phyloP scores from a whole-genome alignment of 352 stramenopile species.

The Blastocystis sp. region DNA sequence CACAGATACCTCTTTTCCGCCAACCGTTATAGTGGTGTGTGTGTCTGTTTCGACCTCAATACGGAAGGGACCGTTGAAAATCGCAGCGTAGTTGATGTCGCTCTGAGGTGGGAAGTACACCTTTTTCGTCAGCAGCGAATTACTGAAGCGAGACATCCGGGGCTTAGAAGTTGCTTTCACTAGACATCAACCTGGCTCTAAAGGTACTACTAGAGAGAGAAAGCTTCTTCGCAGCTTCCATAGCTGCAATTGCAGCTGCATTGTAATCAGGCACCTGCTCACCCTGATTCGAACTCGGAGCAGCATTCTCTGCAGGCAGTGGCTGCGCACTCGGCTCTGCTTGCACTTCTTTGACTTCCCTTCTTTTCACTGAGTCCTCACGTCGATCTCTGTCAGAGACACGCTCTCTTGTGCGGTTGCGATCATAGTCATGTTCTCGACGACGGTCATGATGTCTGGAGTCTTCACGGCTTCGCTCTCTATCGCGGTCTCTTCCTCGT shows the following conservation, averaged over 20 bases:
- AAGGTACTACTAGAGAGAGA: not conserved
- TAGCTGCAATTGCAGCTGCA: constrained; percentile 17
- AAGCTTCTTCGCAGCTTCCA: constrained; percentile 52
- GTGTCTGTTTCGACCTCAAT: constrained; percentile 41
- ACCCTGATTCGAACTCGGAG: not conserved
- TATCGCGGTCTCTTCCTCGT: not conserved
- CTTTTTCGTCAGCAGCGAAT: constrained; percentile 31
- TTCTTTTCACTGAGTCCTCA: not conserved
- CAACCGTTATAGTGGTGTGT: constrained; percentile 32
- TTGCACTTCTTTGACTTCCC: not conserved
- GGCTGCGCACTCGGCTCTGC: not conserved
- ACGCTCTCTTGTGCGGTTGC: not conserved
- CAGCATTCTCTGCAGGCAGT: not conserved
- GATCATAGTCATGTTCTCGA: not conserved
- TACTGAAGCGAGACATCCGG: constrained; percentile 44
- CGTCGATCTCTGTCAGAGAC: not conserved
- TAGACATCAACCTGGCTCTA: not conserved
- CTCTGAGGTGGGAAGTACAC: constrained; percentile 33
- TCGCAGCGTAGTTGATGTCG: constrained; percentile 36
- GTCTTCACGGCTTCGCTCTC: not conserved
- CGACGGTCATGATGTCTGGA: not conserved
- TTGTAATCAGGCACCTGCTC: not conserved
- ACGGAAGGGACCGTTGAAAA: constrained; percentile 26
- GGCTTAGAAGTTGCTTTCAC: not conserved
- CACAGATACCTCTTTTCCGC: not conserved